Evolutionary conservation across 2,329 filamentous ascomycete species (phyloP).

Genomic region (Trichoderma sp.): DNA sequence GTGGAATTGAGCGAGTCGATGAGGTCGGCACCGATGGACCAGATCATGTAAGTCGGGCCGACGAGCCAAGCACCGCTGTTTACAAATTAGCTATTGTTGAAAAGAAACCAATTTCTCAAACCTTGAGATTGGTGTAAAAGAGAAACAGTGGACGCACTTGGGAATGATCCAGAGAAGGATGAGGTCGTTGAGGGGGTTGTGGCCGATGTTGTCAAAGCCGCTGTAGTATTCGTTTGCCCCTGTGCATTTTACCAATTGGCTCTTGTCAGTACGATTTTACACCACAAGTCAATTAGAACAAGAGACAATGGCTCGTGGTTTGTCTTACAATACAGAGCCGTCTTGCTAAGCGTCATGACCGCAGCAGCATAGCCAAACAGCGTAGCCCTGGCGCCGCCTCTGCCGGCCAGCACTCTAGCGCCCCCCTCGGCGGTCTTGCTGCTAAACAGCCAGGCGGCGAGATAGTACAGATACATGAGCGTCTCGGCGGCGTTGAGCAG

Average conservation of each 20-base stretch:
- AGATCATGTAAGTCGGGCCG: slow-evolving; percentile 54
- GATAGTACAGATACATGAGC: slow-evolving; percentile 62
- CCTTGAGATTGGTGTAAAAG: not conserved
- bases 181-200: slow-evolving; percentile 51
- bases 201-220: slow-evolving; percentile 58
- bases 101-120: no score
- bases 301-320: not conserved
- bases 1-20: slow-evolving; percentile 49
- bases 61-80: slow-evolving; percentile 58
- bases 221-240: slow-evolving; percentile 60
- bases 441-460: slow-evolving; percentile 39
- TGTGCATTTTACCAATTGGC: slow-evolving; percentile 31
- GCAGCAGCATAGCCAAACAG: slow-evolving; percentile 55
- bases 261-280: no score
- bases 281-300: not conserved
- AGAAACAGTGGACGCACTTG: slow-evolving; percentile 48
- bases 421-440: slow-evolving; percentile 28
- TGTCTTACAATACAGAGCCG: slow-evolving; percentile 58
- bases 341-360: slow-evolving; percentile 64
- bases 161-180: slow-evolving; percentile 59
- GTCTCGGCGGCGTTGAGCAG: slow-evolving; percentile 70
- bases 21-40: slow-evolving; percentile 51
- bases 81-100: not conserved
- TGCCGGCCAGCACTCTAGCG: slow-evolving; percentile 43
- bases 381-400: slow-evolving; percentile 47